Conservation (phyloP, 495 filamentous ascomycete species). For the Chaetomium tenue region DNA sequence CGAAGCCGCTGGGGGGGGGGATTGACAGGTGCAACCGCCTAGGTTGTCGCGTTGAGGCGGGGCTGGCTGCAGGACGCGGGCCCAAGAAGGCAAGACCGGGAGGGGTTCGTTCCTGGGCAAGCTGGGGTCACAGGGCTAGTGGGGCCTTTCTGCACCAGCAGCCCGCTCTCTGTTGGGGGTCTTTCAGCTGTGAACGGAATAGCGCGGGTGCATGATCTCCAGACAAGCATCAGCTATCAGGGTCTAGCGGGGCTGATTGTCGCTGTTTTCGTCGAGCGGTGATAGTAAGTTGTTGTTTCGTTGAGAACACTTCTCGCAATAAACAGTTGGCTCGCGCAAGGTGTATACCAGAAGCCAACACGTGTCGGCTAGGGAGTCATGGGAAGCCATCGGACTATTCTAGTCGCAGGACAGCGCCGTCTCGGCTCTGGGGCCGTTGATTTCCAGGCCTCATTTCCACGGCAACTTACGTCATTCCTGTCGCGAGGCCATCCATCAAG, state of each 20-base stretch:
- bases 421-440: not conserved
- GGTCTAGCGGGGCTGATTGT: conserved; percentile 18
- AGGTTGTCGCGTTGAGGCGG: conserved; percentile 19
- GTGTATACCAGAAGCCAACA: not conserved
- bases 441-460: not conserved
- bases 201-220: conserved; percentile 16
- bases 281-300: not conserved
- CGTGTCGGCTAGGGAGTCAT: conserved; percentile 6
- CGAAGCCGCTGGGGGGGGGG: conserved; percentile 11
- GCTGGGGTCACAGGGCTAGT: conserved; percentile 1
- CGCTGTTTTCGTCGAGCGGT: conserved; percentile 5
- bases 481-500: conserved; percentile 15
- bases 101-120: conserved; percentile 16
- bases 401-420: not conserved
- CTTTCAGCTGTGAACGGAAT: conserved; percentile 22
- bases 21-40: conserved; percentile 17
- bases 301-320: not conserved
- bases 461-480: conserved; percentile 13
- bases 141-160: not conserved
- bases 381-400: conserved; percentile 4
- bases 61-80: conserved; percentile 15
- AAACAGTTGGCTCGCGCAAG: not conserved
- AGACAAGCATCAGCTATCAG: conserved; percentile 16
- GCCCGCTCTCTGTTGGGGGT: conserved; percentile 10
- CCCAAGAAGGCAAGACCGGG: conserved; percentile 15